Conservation (phyloP, 306 rosid species). For the Vachellia collinsii region DNA sequence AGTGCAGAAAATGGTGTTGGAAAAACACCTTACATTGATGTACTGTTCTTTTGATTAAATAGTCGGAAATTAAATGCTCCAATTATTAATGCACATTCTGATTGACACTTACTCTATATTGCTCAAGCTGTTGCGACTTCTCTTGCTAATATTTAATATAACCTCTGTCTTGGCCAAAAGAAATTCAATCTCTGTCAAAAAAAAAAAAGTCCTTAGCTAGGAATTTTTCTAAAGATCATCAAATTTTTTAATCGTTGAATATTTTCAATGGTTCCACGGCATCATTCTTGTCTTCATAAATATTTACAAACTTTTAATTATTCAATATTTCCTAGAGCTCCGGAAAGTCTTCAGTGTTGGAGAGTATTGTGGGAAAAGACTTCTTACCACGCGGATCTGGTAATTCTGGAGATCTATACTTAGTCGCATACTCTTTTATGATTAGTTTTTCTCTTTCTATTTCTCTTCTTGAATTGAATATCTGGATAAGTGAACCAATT, state of each 20-base stretch:
- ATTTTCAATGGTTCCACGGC: neutral
- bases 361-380: slow-evolving; percentile 97
- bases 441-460: neutral
- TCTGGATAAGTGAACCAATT: slow-evolving; percentile 15
- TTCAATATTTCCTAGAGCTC: slow-evolving; percentile 68
- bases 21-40: neutral
- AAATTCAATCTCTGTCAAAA: too few relatives aligned
- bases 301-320: slow-evolving; percentile 7
- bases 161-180: too few relatives aligned
- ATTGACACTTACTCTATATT: too few relatives aligned
- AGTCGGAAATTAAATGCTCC: too few relatives aligned
- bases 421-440: neutral
- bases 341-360: slow-evolving; percentile 95
- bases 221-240: too few relatives aligned
- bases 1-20: neutral
- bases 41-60: neutral
- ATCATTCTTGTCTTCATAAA: neutral
- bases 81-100: too few relatives aligned
- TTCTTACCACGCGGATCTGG: slow-evolving; percentile 99
- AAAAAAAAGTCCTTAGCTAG: too few relatives aligned
- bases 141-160: too few relatives aligned
- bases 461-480: slow-evolving; percentile 14
- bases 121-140: too few relatives aligned
- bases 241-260: too few relatives aligned
- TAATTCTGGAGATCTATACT: slow-evolving; percentile 35